Percentiles rank a stretch among this genome's conserved stretches.
Evolutionary conservation across 441 rosid species (phyloP).

Genomic region (Populus trichocarpa): DNA sequence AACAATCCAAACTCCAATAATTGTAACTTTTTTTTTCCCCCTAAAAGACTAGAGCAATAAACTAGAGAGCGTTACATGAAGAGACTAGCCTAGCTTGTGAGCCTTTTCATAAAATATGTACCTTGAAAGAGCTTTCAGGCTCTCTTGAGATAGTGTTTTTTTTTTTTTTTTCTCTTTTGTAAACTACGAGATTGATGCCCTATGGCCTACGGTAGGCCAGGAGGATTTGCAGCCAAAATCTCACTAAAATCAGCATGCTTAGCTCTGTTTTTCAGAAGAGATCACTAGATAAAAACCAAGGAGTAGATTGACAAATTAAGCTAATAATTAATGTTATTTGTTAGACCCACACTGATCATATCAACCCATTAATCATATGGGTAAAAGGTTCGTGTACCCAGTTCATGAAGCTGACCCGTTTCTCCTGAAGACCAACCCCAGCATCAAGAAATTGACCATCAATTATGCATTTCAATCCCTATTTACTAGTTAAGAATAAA

Average conservation of each 20-base stretch:
- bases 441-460: background rate
- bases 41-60: background rate
- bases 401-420: background rate
- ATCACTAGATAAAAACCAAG: background rate
- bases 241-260: background rate
- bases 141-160: no score
- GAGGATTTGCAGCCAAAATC: background rate
- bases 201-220: background rate
- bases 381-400: background rate
- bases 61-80: background rate
- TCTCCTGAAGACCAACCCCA: background rate
- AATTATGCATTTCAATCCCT: background rate
- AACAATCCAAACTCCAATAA: background rate
- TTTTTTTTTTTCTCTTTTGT: background rate
- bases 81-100: background rate
- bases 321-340: background rate
- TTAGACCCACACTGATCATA: background rate
- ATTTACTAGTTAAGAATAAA: no score
- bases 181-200: background rate
- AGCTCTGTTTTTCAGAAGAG: background rate
- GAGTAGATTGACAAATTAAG: background rate
- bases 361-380: background rate
- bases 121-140: background rate
- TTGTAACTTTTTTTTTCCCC: no score
- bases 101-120: no score